Conservation (phyloP, 129 eudicot species). For the Helianthus tuberosus region DNA sequence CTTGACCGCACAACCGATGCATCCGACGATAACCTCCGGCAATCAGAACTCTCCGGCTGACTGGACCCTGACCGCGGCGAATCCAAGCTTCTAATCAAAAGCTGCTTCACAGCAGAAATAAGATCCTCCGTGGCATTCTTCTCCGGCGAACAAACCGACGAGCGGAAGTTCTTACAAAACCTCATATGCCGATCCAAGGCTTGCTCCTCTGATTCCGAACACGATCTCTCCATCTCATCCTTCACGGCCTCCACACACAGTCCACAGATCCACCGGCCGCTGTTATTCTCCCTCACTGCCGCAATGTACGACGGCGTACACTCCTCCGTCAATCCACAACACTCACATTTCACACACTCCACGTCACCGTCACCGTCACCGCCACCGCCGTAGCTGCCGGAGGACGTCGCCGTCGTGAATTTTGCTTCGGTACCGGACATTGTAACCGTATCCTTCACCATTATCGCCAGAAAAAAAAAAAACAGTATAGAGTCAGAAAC, state of each 20-base stretch:
- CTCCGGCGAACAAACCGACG: constrained; percentile 42
- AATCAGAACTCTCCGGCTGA: background rate
- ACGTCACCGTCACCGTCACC: constrained; percentile 47
- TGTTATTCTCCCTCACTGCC: constrained; percentile 34
- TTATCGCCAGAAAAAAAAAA: too few species aligned
- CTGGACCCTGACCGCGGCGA: constrained; percentile 30
- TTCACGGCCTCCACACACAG: constrained; percentile 65
- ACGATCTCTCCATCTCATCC: constrained; percentile 43
- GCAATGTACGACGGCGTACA: constrained; percentile 55
- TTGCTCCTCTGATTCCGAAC: constrained; percentile 41
- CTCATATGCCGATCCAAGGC: constrained; percentile 54
- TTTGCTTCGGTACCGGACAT: background rate
- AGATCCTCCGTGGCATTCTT: constrained; percentile 39
- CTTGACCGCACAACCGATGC: constrained; percentile 9
- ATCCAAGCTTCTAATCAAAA: constrained; percentile 50
- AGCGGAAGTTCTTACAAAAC: constrained; percentile 48
- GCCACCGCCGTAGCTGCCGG: constrained; percentile 1
- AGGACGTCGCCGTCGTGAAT: too few species aligned
- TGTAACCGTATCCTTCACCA: constrained; percentile 28
- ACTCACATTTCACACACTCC: constrained; percentile 62
- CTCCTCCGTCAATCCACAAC: constrained; percentile 63
- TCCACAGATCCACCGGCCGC: constrained; percentile 67
- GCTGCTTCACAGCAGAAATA: constrained; percentile 51
- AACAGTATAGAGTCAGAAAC: too few species aligned
- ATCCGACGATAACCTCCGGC: constrained; percentile 6